Conservation (phyloP, 208 protist species). For the Trypanosoma melophagium region DNA sequence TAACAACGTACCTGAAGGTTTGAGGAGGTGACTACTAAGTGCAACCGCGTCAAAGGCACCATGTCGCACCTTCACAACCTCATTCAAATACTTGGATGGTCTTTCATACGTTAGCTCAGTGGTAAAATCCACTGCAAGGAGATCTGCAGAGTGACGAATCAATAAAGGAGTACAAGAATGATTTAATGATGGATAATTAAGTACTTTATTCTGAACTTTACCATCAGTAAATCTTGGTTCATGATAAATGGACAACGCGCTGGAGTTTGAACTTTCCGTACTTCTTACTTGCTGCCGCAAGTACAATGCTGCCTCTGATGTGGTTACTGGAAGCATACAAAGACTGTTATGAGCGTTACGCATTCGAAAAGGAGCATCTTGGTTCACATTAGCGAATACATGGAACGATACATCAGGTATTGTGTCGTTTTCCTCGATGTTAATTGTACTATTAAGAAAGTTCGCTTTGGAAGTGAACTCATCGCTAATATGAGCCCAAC, state of each 20-base stretch:
- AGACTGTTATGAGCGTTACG: neutral
- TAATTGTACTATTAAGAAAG: constrained; percentile 3
- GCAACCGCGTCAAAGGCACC: constrained; percentile 10
- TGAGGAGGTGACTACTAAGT: constrained; percentile 21
- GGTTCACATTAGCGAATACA: neutral
- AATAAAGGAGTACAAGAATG: constrained; percentile 5
- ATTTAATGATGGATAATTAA: neutral
- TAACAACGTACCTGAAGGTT: constrained; percentile 21
- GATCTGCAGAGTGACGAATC: constrained; percentile 10
- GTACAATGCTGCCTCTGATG: constrained; percentile 19
- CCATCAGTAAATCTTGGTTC: neutral
- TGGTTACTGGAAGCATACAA: constrained; percentile 12
- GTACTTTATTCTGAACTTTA: no score
- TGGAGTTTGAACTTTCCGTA: neutral
- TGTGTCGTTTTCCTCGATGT: neutral
- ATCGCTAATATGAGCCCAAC: constrained; percentile 7
- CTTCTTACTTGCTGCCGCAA: neutral
- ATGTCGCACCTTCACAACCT: neutral
- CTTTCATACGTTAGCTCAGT: neutral
- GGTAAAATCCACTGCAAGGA: constrained; percentile 25
- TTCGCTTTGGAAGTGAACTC: neutral
- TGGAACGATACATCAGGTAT: neutral
- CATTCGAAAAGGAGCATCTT: neutral
- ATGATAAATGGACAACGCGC: neutral
- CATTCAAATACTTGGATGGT: neutral